Evolutionary conservation across 352 stramenopile genomes (phyloP), one percentile per base, ranked within the genome.

Genomic region (Thraustochytrium sp.): DNA sequence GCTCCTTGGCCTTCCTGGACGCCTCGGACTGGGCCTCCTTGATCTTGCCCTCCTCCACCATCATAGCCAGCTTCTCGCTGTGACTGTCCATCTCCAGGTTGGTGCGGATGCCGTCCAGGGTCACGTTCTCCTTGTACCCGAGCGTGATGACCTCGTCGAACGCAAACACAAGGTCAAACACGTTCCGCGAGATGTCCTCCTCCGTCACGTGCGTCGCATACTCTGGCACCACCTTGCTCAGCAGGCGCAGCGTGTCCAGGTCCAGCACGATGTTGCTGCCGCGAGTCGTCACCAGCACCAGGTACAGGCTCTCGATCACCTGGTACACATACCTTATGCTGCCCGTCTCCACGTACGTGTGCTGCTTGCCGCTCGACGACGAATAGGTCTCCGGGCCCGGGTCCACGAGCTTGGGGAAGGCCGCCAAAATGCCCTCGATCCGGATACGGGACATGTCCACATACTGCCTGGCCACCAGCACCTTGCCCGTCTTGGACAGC

Each of bases 31-130:
- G 94, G 34, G 92, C 92, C 2, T 92, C 91, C 1, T 92, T 91
- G 55, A 91, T 93, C 89, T 98, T 98, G 87, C 91, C 95, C 88
- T 98, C 92, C 83, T 98, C 92, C 82, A 99, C 97, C 92, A 98
- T 98, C 63, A 97, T 94, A 87, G 97, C 91, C 76, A 99, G 92
- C 87, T 98, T 98, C 90, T 99, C 97, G 89, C 99, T 96, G 88
- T 99, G 96, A 78, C 91, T 97, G 86, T 99, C 96, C 97, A 99
- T 99, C 83, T 98, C 92, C 89, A 99, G 93, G 89, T 99, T 99
- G 26, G 96, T 94, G 78, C 95, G 91, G 82, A 99, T 98, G 18
- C 87, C 85, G 40, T 85, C 88, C 9, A 92, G 85, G 13, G 87
- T 87, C 21, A 90, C 86, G 42, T 92, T 89, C 42, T 87, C 62